Evolutionary conservation across 2,329 filamentous ascomycete genomes (phyloP).

Genomic region (Exophiala alcalophila): DNA sequence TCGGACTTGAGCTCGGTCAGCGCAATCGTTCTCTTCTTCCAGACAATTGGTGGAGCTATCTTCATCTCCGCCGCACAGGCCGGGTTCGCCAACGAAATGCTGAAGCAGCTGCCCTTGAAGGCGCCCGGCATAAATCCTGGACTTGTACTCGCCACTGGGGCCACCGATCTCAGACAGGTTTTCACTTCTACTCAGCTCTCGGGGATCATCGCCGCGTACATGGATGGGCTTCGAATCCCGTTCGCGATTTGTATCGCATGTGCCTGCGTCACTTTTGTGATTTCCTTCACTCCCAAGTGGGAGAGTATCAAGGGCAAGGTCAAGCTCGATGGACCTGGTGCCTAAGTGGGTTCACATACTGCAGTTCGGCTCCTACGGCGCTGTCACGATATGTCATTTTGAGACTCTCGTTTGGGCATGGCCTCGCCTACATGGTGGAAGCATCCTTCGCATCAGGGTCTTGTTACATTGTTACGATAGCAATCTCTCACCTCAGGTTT

Average conservation of each 20-base stretch:
- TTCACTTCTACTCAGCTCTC: conserved; percentile 32
- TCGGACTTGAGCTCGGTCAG: conserved; percentile 33
- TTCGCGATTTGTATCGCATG: conserved; percentile 29
- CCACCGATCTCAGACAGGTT: conserved; percentile 33
- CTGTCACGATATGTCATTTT: no score
- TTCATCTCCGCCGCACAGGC: conserved; percentile 35
- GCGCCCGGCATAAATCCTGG: conserved; percentile 32
- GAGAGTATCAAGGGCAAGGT: conserved; percentile 31
- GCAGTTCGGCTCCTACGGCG: no score
- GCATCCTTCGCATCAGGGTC: no score
- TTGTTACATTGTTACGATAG: no score
- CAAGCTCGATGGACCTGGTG: conserved; percentile 18
- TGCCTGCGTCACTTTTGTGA: conserved; percentile 22
- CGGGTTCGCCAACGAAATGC: conserved; percentile 36
- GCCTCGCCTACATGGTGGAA: no score
- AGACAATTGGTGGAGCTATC: conserved; percentile 36
- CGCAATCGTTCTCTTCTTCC: conserved; percentile 33
- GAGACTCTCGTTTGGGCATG: no score
- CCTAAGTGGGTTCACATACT: conserved; percentile 7
- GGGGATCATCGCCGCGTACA: conserved; percentile 35
- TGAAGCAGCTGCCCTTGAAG: conserved; percentile 28
- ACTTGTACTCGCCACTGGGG: conserved; percentile 34
- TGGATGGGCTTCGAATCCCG: conserved; percentile 33
- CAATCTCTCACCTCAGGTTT: no score
- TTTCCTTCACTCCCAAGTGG: conserved; percentile 27